Evolutionary conservation across 2,329 filamentous ascomycete species (phyloP), one percentile per base, ranked within the genome.

Genomic region (Fusarium marasasianum): DNA sequence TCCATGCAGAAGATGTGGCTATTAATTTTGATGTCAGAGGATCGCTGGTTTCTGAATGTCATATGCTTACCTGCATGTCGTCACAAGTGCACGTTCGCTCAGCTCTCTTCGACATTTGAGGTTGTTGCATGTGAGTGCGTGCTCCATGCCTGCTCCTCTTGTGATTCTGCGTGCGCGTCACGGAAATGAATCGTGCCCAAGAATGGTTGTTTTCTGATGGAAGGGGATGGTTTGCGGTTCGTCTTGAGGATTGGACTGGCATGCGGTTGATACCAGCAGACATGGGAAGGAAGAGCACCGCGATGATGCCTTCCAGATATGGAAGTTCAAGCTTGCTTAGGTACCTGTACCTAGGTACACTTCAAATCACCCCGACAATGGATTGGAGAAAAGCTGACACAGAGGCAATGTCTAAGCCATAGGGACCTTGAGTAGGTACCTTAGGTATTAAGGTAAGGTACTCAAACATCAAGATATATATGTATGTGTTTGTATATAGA

Each of bases 1-100:
- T 89, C 85, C 5, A 91, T 82, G 80, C 96, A 98, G 83, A 97
- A 97, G 47, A 97, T 92, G 82, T 98, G 96, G 71, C 95, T 95
- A 44, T 20, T 44, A 15, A 38, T 12, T 10, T 17, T 24, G 45
- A 48, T 11, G 55, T 74, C 18, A 71, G 63, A 71, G 38, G 9
- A 41, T 20, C 7, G 10, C 5, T 13, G 13, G 18, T 24, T n/a
- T 17, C 47, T 14, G 56, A 48, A 33, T 47, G 10, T 14, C 17
- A 43, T 29, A 26, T 10, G 58, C 76, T 35, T 57, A 93, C 94
- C 93, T 94, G 89, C 95, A 98, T 20, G 93, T 96, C 9, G 95
- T 98, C 40, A 98, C 94, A 3, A 98, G 87, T 17, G 94, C 95
- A 71, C 88, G 87, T 45, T 93, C 90, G 40, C 85, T 87, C 40